Base-by-base conservation (phyloP, 2,329 filamentous ascomycete species). In the Aureobasidium zeae region DNA sequence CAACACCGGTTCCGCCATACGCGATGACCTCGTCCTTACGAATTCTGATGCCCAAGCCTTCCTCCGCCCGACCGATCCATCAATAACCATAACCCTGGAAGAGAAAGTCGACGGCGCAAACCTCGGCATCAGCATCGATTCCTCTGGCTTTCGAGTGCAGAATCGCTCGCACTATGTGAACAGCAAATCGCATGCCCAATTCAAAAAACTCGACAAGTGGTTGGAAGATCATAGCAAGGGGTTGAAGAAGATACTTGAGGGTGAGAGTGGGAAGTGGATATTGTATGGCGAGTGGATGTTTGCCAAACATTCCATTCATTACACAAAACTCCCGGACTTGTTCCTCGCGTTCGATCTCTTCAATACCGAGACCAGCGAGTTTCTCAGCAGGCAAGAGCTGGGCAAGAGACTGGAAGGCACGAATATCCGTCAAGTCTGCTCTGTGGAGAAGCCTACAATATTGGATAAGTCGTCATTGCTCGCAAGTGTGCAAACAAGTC, bases 41-140 rank as follows among this genome's bases (percentile, higher is more conserved):
- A 16, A 15, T 8, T 22, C 32, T 8, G 43, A 45, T 15, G 32
- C 43, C 9, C 5, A 16, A 16, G 19, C 33, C n/a, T 45, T 45
- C 9, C 37, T 47, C 12, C 8, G 30, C 21, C 2, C 34, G 4
- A 32, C 28, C 4, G 28, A 39, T 19, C 17, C 31, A 16, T 22
- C 31, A 9, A 41, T 29, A 6, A 29, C 31, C 9, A 17, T 39
- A 3, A 33, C 17, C 4, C 24, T 47, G 4, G 47, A 49, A 34
- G 47, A 49, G 9, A 49, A 49, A 25, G 33, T 49, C 2, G 47
- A 49, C 16, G 47, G 47, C n/a, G 47, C 47, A 10, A 49, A 49
- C 24, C 28, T 49, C 5, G 47, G 47, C 26, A 33, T 49, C 34
- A 33, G 34, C 32, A 11, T 45, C 4, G 32, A 43, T 25, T 13